Percentiles rank a stretch among this genome's conserved stretches.
These are phyloP conservation scores for Neurospora sp. DNA, from an alignment of 495 filamentous ascomycete species.

Conservation along the genomic window DNA sequence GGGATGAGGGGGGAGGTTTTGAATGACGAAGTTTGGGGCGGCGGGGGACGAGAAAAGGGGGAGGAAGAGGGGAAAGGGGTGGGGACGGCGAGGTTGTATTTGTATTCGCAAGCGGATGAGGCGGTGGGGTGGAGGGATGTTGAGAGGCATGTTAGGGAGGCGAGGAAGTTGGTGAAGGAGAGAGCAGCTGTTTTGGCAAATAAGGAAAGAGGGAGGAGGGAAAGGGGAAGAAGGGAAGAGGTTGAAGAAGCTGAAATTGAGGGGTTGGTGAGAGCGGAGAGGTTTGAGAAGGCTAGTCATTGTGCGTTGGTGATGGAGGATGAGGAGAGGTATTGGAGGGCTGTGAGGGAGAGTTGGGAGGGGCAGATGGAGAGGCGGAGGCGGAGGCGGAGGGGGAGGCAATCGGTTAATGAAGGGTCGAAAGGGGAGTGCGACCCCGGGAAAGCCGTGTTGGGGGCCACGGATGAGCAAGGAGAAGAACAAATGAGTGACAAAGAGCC, in stretches of 20 bases:
- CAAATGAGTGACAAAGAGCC: neutral
- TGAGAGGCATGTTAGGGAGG: conserved; percentile 13
- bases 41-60: conserved; percentile 11
- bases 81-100: conserved; percentile 14
- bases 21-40: neutral
- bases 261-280: neutral
- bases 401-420: too few species aligned
- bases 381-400: neutral
- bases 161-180: neutral
- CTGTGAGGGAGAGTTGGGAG: conserved; percentile 17
- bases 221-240: conserved; percentile 7
- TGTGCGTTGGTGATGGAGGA: conserved; percentile 17
- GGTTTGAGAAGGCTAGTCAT: conserved; percentile 17
- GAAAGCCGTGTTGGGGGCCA: neutral
- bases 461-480: neutral
- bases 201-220: conserved; percentile 1
- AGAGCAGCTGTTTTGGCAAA: too few species aligned
- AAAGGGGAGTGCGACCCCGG: neutral
- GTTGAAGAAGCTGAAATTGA: conserved; percentile 18
- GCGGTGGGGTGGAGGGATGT: conserved; percentile 25
- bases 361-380: neutral
- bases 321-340: conserved; percentile 16
- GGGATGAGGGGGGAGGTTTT: conserved; percentile 18
- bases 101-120: conserved; percentile 28
- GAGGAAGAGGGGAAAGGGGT: too few species aligned